Evolutionary conservation across 352 stramenopile species (phyloP), one percentile per base, ranked within the genome.

Genomic region (Pythium coloratum): DNA sequence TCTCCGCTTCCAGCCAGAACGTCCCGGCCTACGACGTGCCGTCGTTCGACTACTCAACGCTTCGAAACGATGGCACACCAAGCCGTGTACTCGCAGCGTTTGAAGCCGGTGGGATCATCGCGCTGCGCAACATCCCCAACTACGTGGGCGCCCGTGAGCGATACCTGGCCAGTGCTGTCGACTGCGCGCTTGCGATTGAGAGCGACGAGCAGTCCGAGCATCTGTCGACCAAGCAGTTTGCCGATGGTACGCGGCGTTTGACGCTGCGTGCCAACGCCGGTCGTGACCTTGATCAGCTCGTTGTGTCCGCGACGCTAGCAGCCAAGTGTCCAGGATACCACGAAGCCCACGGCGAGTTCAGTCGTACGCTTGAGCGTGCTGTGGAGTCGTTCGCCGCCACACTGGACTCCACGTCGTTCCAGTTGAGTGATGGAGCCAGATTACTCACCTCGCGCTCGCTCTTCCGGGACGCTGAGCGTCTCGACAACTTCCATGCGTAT

Each of bases 401-500:
- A 12, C 69, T 87, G 1, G 78, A 86, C 36, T 40, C 64, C 6
- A 84, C 78, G 33, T n/a, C 69, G 13, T 80, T 86, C 57, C 74
- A 50, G 4, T 62, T 75, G 47, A 70, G 65, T 8, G 76, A 89
- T 42, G 80, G 68, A 14, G 67, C 76, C 42, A 65, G 57, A 14
- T 16, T 50, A 16, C 73, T 86, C 62, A 69, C 62, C 14, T 61
- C 70, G 30, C 75, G 71, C 16, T 72, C 83, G 59, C 57, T 91
- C 7, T 54, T 89, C 28, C 66, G 60, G 1, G 76, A 88, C 6
- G 77, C 80, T 6, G 72, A 78, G 28, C 73, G 74, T 20, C 65
- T 91, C 4, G 81, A 91, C 34, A 80, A 91, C 62, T 89, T 91
- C 61, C 82, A 91, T 57, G 71, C 80, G 26, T 91, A 91, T 62